These are phyloP conservation scores for Lactarius indigo DNA, from an alignment of 768 basidiomycete species.

Conservation along the genomic window DNA sequence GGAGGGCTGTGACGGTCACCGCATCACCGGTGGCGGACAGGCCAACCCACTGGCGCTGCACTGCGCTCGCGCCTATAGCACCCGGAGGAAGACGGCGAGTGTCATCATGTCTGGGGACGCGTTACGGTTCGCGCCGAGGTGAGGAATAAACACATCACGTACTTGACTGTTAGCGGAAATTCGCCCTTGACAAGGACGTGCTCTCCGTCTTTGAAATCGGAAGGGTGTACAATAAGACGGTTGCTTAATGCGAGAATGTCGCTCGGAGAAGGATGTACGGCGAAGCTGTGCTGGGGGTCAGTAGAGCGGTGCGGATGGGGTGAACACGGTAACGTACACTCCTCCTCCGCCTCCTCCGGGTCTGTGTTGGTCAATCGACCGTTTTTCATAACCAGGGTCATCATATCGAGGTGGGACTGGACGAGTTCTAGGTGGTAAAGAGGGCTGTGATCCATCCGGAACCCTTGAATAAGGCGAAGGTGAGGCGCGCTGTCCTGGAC, in stretches of 20 bases:
- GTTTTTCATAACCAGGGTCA: conserved; percentile 34
- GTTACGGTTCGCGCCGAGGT: not conserved
- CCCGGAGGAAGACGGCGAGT: conserved; percentile 68
- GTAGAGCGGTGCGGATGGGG: not conserved
- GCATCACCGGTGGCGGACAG: conserved; percentile 75
- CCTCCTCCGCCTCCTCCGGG: conserved; percentile 22
- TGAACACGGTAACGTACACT: conserved; percentile 23
- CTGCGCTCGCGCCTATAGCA: conserved; percentile 67
- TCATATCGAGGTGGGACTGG: conserved; percentile 30
- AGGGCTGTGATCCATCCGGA: conserved; percentile 21
- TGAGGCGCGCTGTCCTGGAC: conserved; percentile 5
- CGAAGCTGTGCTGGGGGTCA: conserved; percentile 25
- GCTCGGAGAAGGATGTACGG: conserved; percentile 29
- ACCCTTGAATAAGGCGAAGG: conserved; percentile 24
- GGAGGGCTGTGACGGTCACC: conserved; percentile 64
- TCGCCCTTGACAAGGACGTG: conserved; percentile 74
- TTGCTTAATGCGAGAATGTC: conserved; percentile 67
- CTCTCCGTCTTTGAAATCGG: conserved; percentile 68
- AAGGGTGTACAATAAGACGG: conserved; percentile 73
- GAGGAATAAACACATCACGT: conserved; percentile 26
- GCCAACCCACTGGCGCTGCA: conserved; percentile 88
- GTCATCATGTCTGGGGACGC: conserved; percentile 64
- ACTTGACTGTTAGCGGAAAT: conserved; percentile 76
- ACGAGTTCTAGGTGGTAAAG: conserved; percentile 23
- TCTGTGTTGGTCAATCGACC: conserved; percentile 26